Conservation (phyloP, 495 filamentous ascomycete genomes). For the Hypomontagnella monticulosa region DNA sequence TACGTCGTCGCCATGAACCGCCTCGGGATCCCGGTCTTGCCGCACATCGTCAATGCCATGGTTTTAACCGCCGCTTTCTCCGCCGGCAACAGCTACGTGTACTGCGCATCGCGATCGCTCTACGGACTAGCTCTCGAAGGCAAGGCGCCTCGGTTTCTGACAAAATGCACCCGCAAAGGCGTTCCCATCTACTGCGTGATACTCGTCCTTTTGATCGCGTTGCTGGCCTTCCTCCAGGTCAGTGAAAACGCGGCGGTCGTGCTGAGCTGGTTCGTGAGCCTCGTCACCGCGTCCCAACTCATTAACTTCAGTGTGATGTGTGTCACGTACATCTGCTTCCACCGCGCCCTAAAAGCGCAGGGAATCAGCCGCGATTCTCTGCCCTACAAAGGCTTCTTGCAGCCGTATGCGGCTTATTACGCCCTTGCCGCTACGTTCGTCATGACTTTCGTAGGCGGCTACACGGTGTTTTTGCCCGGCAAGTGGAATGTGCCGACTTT, state of each 20-base stretch:
- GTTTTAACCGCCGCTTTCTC: constrained; percentile 75
- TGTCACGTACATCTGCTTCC: constrained; percentile 78
- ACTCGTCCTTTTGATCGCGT: constrained; percentile 68
- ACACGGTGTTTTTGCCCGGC: constrained; percentile 77
- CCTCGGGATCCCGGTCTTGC: constrained; percentile 67
- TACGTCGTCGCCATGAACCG: constrained; percentile 82
- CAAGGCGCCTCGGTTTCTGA: constrained; percentile 68
- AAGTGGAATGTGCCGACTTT: constrained; percentile 79
- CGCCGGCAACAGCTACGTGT: constrained; percentile 80
- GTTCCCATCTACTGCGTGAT: constrained; percentile 68
- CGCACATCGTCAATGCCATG: constrained; percentile 76
- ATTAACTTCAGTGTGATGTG: constrained; percentile 80
- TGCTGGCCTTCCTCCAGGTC: constrained; percentile 78
- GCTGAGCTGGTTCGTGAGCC: constrained; percentile 77
- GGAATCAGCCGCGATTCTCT: constrained; percentile 69
- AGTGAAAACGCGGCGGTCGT: constrained; percentile 73
- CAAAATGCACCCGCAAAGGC: constrained; percentile 63
- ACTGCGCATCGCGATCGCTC: constrained; percentile 73
- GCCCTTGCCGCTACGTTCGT: constrained; percentile 67
- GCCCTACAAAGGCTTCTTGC: constrained; percentile 71
- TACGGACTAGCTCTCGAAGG: constrained; percentile 64
- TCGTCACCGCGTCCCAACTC: constrained; percentile 76
- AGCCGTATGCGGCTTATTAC: constrained; percentile 78
- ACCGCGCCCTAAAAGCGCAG: constrained; percentile 73
- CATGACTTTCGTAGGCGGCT: constrained; percentile 81